phyloP scores from a whole-genome alignment of 768 basidiomycete genomes.

The Xerocomus brunneocitrinus region DNA sequence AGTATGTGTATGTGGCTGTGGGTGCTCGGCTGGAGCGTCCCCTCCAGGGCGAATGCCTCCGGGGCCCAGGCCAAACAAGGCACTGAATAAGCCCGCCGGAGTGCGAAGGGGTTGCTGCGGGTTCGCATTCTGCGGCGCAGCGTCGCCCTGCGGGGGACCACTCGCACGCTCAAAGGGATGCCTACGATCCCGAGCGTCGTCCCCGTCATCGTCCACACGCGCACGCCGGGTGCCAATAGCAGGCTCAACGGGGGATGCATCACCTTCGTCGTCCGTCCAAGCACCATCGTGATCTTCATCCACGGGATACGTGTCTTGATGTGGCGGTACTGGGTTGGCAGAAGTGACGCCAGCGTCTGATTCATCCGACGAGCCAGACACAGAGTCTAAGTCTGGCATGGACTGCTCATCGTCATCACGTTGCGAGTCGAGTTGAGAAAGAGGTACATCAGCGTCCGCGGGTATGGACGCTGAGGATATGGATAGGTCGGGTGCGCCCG shows the following conservation, averaged over 20 bases:
- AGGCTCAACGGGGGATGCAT: conserved; percentile 29
- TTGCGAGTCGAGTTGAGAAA: conserved; percentile 1
- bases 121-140: conserved; percentile 21
- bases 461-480: neutral
- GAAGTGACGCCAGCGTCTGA: conserved; percentile 29
- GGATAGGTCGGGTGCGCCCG: neutral
- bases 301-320: conserved; percentile 16
- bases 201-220: conserved; percentile 58
- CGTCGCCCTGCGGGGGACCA: conserved; percentile 23
- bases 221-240: conserved; percentile 42
- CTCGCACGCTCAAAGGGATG: conserved; percentile 58
- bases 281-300: conserved; percentile 29
- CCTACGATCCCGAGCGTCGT: conserved; percentile 56
- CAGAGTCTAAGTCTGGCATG: conserved; percentile 40
- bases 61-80: conserved; percentile 22
- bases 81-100: conserved; percentile 21
- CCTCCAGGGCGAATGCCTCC: conserved; percentile 11
- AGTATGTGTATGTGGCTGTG: conserved; percentile 17
- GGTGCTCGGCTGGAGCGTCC: conserved; percentile 20
- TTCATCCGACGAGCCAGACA: conserved; percentile 37
- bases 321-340: conserved; percentile 28
- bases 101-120: conserved; percentile 17
- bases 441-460: conserved; percentile 5
- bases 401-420: conserved; percentile 34
- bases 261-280: conserved; percentile 30